A percentile compares a stretch with the other conserved stretches of the same genome.
phyloP scores from a whole-genome alignment of 208 protist species.

The Acanthamoeba culbertsoni region DNA sequence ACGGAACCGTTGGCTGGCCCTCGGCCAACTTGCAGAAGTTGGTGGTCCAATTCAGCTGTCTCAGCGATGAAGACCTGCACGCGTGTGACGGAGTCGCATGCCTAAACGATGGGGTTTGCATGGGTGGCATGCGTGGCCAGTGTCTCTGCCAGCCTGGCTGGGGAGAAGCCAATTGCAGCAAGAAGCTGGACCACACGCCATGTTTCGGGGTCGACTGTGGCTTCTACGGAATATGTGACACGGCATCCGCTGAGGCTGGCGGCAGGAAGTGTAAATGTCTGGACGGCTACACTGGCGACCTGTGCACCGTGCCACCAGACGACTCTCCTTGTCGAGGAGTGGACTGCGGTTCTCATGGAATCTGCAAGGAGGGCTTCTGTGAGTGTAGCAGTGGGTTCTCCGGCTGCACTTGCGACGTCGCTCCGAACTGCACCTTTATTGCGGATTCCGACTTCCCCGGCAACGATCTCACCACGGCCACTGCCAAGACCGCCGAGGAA shows the following conservation, averaged over 20 bases:
- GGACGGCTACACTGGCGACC: not conserved
- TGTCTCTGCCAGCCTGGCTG: conserved; percentile 47
- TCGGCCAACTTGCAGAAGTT: not conserved
- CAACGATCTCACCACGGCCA: not conserved
- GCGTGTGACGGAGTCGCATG: conserved; percentile 5
- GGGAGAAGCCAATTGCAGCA: conserved; percentile 14
- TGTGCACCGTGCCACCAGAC: not conserved
- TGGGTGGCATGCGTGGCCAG: conserved; percentile 16
- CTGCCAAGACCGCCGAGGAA: not conserved
- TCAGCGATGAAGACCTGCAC: not conserved
- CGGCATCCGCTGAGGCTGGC: not conserved
- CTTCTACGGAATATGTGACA: conserved; percentile 21
- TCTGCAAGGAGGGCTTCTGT: conserved; percentile 42
- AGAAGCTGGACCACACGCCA: conserved; percentile 29
- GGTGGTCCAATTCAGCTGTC: not conserved
- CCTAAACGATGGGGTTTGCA: conserved; percentile 46
- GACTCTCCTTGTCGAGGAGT: conserved; percentile 14
- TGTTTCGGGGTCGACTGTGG: conserved; percentile 41
- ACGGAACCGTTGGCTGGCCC: conserved; percentile 9
- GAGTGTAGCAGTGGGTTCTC: conserved; percentile 26
- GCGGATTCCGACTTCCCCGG: not conserved
- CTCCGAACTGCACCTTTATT: conserved; percentile 22
- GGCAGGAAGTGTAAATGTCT: conserved; percentile 17
- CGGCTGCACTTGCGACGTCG: conserved; percentile 38
- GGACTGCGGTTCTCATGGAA: not conserved